Base-by-base conservation (phyloP, 108 stramenopile species). In the Aurantiochytrium sp. region DNA sequence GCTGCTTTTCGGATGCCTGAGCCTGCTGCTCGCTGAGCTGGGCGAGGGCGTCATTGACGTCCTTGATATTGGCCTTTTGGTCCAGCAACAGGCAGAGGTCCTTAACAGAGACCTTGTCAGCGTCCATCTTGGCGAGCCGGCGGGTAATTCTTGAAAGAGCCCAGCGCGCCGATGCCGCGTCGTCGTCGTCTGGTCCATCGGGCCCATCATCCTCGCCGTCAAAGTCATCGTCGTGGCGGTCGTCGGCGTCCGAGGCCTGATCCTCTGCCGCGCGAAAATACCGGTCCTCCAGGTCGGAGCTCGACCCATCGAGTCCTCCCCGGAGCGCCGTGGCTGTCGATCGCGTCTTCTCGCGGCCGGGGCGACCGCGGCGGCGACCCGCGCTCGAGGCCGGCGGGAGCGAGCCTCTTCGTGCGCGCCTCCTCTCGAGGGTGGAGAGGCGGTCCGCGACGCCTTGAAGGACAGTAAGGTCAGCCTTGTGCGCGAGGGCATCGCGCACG, bases 21-120 rank as follows among this genome's bases (percentile, higher is more conserved):
- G 42, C 45, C 45, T 81, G 42, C 42, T 48, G 73, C 27, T n/a
- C 27, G 45, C 73, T 48, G 19, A 81, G 3, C 27, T 48, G 73
- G 12, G 73, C 73, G 30, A 81, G 73, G 10, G 73, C 73, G 1
- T 81, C 73, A 2, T 81, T 81, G 42, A 81, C 73, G 45, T 81
- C 73, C 45, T 81, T 81, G 2, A 81, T 81, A 30, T 81, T 81
- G 15, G 73, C 73, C 24, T 81, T 81, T 1, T 81, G 73, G 45
- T 81, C 73, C 36, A 81, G 27, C 8, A 81, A 42, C 6, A 81
- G 42, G 24, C 73, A 81, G 21, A 81, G 2, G 39, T 81, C 73
- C 39, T 81, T 81, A 0, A 81, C 45, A 24, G 39, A 41, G 45
- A 48, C 73, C 45, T 81, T 65, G 59, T 65, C 59, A 10, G 59